Base-by-base conservation (phyloP, 1,139 yeast species). In the Yamadazyma trypodendri region DNA sequence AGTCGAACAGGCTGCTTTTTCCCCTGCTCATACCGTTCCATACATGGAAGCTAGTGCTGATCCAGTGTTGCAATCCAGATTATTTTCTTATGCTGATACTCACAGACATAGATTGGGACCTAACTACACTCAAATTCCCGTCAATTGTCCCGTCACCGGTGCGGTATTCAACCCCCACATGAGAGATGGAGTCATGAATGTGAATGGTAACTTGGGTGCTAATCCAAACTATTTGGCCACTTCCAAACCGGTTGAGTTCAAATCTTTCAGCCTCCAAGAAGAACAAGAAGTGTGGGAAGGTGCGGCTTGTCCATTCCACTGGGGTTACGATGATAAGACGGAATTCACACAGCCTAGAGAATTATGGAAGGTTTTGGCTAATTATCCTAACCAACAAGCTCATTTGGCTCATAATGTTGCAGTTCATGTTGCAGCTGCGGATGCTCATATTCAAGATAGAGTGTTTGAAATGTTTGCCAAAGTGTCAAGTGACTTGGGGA, bases 201-300 rank as follows among this genome's bases (percentile, higher is more conserved):
- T 87, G 39, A 81, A 85, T 59, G 92, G 89, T 42, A 90, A 90
- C 75, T 77, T 84, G 61, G 97, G 97, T 36, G 61, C 79, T 41
- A 77, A 78, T 54, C 96, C 97, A 58, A 89, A 88, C 67, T 84
- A 84, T 63, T 69, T 80, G 51, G 81, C 82, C 37, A 69, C 83
- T 28, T 61, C 67, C 51, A 64, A 75, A 66, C 83, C 85, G 41
- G 51, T 79, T 54, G 72, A 72, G 53, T 77, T 79, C 63, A 64
- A 60, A 54, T 51, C 55, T 42, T 65, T 57, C 51, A 49, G 56
- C 33, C 52, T 67, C 39, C 78, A 73, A 60, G 74, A 75, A 56
- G 78, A 77, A 47, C 96, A 88, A 63, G 97, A 90, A 68, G 74
- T 77, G 45, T 89, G 96, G 90, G 67, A 73, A 42, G 97, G 97